These are phyloP conservation scores for Russula sp. DNA, from an alignment of 768 basidiomycete genomes.

Conservation along the genomic window DNA sequence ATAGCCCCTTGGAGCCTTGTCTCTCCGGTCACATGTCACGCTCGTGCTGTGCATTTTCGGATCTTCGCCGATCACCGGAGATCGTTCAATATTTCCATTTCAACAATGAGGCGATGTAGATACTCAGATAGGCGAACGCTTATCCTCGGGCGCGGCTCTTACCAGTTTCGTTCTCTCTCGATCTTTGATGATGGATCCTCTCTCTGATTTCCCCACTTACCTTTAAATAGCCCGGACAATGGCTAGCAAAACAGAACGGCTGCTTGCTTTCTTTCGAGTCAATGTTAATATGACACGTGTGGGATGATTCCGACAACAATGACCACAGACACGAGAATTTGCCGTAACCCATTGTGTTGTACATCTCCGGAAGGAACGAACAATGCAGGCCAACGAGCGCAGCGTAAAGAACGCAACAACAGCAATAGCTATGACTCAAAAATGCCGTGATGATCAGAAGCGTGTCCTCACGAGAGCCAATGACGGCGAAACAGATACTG, in stretches of 20 bases:
- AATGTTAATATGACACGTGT: conserved; percentile 35
- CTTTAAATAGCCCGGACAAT: background rate
- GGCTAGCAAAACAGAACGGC: too few relatives aligned
- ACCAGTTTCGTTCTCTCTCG: background rate
- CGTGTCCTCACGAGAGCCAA: conserved; percentile 7
- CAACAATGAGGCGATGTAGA: background rate
- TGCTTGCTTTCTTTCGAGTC: conserved; percentile 1
- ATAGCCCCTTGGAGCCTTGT: background rate
- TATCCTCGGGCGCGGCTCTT: background rate
- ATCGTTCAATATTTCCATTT: background rate
- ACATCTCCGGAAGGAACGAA: conserved; percentile 70
- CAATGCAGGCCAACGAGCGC: conserved; percentile 67
- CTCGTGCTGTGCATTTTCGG: background rate
- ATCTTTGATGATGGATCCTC: background rate
- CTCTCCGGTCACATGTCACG: background rate
- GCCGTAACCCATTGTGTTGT: conserved; percentile 60
- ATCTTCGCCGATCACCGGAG: conserved; percentile 8
- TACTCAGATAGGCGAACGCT: background rate
- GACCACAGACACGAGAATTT: conserved; percentile 54
- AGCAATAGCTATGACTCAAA: conserved; percentile 46
- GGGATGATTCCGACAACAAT: conserved; percentile 57
- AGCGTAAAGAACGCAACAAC: conserved; percentile 51
- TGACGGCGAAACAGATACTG: background rate
- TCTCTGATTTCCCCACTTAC: too few relatives aligned
- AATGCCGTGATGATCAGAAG: conserved; percentile 7